These are phyloP conservation scores for Paraphaeosphaeria minitans DNA, from an alignment of 2,329 filamentous ascomycete species.

Conservation along the genomic window DNA sequence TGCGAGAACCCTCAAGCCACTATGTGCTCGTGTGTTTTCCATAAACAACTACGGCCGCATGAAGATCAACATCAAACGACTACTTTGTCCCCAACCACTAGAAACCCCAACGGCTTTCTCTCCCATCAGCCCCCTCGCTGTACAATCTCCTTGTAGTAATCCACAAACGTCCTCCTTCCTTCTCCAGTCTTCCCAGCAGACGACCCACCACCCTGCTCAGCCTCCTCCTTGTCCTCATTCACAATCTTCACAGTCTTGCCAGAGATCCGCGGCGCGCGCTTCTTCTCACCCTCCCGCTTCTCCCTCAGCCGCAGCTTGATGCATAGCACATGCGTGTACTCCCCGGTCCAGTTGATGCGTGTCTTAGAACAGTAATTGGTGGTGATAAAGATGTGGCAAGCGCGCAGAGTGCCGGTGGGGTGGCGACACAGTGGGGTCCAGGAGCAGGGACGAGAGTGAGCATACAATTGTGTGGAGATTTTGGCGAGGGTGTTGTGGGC, in stretches of 20 bases:
- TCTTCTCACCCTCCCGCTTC: too few species aligned
- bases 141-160: neutral
- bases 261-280: too few species aligned
- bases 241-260: neutral
- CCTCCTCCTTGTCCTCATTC: too few species aligned
- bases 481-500: slow-evolving; percentile 11
- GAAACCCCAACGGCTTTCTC: neutral
- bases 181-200: neutral
- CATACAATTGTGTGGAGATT: neutral
- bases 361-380: neutral
- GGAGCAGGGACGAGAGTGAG: neutral
- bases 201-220: neutral
- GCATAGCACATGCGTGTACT: neutral
- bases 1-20: too few species aligned
- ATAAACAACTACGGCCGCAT: too few species aligned
- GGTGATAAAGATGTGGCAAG: neutral
- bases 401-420: neutral
- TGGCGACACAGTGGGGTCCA: neutral
- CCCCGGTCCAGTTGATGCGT: neutral
- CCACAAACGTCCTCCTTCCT: neutral
- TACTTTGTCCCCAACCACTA: neutral
- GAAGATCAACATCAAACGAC: too few species aligned
- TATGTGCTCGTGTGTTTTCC: too few species aligned
- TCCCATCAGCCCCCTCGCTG: neutral
- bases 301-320: too few species aligned